Conservation (phyloP, 2,329 filamentous ascomycete species). For the Colletotrichum truncatum region DNA sequence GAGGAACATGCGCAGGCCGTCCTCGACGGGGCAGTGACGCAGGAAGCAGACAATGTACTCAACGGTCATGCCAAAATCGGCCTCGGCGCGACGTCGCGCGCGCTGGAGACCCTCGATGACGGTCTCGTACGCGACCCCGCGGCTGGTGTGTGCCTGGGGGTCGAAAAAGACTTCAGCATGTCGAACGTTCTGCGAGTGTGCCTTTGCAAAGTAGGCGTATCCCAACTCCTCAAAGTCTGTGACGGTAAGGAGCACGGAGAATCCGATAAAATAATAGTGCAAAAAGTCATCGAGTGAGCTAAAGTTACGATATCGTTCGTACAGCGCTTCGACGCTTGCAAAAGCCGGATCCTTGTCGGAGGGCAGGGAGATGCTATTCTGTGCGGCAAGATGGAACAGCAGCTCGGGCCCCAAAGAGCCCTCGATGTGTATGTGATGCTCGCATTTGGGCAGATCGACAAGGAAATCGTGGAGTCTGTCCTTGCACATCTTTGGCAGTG, state of each 20-base stretch:
- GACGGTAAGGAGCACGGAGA: slow-evolving; percentile 71
- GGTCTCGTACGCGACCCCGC: slow-evolving; percentile 70
- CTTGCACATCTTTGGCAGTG: slow-evolving; percentile 61
- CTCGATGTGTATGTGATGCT: slow-evolving; percentile 85
- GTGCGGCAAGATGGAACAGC: slow-evolving; percentile 73
- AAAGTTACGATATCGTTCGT: slow-evolving; percentile 72
- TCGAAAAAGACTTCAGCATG: slow-evolving; percentile 87
- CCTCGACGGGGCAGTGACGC: slow-evolving; percentile 70
- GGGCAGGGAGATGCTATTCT: slow-evolving; percentile 72
- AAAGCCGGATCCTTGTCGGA: slow-evolving; percentile 67
- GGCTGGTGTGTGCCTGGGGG: slow-evolving; percentile 75
- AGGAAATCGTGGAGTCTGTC: slow-evolving; percentile 66
- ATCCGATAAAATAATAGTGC: slow-evolving; percentile 80
- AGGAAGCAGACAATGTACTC: slow-evolving; percentile 78
- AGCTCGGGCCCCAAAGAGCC: slow-evolving; percentile 76
- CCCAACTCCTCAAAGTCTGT: slow-evolving; percentile 79
- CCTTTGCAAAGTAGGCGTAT: slow-evolving; percentile 75
- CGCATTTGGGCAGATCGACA: slow-evolving; percentile 76
- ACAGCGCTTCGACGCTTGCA: slow-evolving; percentile 65
- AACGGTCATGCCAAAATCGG: slow-evolving; percentile 71
- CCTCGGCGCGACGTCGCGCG: slow-evolving; percentile 68
- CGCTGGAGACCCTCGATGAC: slow-evolving; percentile 71
- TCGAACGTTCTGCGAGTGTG: slow-evolving; percentile 70
- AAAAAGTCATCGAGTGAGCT: slow-evolving; percentile 80
- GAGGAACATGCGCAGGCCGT: slow-evolving; percentile 59